Percentiles rank a stretch among this genome's conserved stretches.
phyloP scores from a whole-genome alignment of 129 eudicot genomes.

The Calendula officinalis region DNA sequence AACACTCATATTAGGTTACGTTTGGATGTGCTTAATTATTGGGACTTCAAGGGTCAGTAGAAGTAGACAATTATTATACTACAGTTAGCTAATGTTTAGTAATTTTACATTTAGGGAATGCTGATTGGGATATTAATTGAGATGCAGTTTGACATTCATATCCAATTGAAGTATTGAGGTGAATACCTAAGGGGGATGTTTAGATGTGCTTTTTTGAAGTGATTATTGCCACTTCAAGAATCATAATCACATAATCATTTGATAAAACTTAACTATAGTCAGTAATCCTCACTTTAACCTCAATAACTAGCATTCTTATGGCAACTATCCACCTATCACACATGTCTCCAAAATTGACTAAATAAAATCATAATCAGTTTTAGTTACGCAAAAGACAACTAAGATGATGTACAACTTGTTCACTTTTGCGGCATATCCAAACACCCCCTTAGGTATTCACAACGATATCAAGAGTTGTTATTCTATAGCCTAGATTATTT shows the following conservation, averaged over 20 bases:
- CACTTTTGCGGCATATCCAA: background rate
- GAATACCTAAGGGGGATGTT: background rate
- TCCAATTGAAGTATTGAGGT: background rate
- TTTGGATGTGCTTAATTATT: background rate
- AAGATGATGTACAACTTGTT: slow-evolving; percentile 2
- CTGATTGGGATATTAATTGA: background rate
- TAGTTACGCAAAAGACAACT: background rate
- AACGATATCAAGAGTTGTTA: background rate
- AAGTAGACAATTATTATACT: background rate
- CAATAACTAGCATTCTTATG: background rate
- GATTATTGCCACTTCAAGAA: background rate
- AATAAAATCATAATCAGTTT: background rate
- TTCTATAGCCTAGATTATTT: background rate
- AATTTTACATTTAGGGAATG: background rate
- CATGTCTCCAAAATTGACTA: background rate
- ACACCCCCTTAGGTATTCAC: too few relatives aligned
- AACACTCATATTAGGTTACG: too few relatives aligned
- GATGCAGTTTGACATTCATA: background rate
- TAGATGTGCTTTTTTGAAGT: background rate
- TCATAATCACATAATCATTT: background rate
- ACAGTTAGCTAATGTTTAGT: background rate
- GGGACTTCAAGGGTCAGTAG: background rate
- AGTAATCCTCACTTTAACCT: background rate
- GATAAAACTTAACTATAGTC: background rate
- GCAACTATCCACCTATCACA: background rate